Evolutionary conservation across 805 yeast genomes (phyloP).

Genomic region (Saturnispora galanensis): DNA sequence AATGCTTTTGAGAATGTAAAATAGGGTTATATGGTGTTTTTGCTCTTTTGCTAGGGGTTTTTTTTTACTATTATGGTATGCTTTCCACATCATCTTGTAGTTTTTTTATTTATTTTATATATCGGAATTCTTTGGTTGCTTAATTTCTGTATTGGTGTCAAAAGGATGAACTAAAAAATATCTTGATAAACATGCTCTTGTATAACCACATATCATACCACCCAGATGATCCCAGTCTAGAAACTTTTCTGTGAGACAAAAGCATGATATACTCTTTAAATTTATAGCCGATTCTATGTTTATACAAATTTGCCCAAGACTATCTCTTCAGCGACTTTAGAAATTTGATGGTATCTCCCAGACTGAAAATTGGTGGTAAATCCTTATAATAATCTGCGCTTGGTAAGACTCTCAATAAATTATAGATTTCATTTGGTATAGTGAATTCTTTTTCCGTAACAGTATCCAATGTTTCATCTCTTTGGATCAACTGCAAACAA

Average conservation of each 20-base stretch:
- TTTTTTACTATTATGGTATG: no score
- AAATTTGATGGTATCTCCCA: slow-evolving; percentile 37
- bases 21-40: no score
- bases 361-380: slow-evolving; percentile 42
- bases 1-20: not conserved
- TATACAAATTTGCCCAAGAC: not conserved
- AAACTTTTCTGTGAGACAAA: not conserved
- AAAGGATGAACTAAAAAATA: no score
- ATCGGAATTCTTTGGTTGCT: not conserved
- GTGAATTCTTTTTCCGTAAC: slow-evolving; percentile 18
- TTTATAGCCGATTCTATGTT: no score
- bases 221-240: no score
- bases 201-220: no score
- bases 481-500: slow-evolving; percentile 13
- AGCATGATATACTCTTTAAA: not conserved
- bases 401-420: slow-evolving; percentile 49
- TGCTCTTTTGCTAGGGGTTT: no score
- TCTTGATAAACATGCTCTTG: no score
- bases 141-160: no score
- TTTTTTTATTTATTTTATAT: not conserved
- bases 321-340: slow-evolving; percentile 14
- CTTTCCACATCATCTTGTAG: no score
- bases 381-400: slow-evolving; percentile 43
- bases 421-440: slow-evolving; percentile 35
- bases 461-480: slow-evolving; percentile 1